A percentile compares a stretch with the other conserved stretches of the same genome.
Evolutionary conservation across 805 yeast genomes (phyloP).

Genomic region (Zygosaccharomyces bisporus): DNA sequence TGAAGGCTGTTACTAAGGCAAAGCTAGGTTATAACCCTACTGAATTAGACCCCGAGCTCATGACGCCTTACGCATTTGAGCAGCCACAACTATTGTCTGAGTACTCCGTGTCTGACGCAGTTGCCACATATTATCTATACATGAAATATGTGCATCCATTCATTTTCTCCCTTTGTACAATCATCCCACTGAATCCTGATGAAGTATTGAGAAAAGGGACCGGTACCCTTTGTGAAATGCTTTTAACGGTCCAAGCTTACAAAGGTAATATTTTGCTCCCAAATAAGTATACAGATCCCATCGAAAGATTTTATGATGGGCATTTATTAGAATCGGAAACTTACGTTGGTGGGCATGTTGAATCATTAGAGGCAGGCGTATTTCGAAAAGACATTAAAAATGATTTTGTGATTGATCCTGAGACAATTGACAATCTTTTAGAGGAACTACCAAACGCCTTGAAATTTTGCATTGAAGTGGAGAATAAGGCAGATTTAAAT

Average conservation of each 20-base stretch:
- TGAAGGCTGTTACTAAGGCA: constrained; percentile 94
- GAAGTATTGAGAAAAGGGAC: constrained; percentile 96
- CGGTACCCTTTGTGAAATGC: constrained; percentile 97
- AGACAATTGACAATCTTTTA: constrained; percentile 75
- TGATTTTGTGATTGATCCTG: constrained; percentile 73
- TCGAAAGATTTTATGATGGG: constrained; percentile 93
- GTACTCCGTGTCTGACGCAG: constrained; percentile 98
- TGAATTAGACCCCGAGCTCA: constrained; percentile 93
- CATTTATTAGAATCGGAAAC: constrained; percentile 93
- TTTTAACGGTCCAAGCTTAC: constrained; percentile 94
- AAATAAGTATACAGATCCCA: constrained; percentile 88
- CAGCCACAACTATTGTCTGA: constrained; percentile 90
- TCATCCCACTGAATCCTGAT: constrained; percentile 94
- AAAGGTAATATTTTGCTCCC: constrained; percentile 74
- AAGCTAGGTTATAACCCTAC: constrained; percentile 95
- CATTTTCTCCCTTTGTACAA: constrained; percentile 90
- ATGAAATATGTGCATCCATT: constrained; percentile 97
- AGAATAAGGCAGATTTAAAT: constrained; percentile 64
- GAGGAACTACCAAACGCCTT: constrained; percentile 71
- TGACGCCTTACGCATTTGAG: constrained; percentile 97
- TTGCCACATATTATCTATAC: constrained; percentile 93
- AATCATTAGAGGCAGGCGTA: constrained; percentile 96
- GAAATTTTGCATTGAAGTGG: constrained; percentile 79
- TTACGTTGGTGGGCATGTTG: constrained; percentile 98
- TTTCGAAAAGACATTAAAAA: constrained; percentile 82